phyloP scores from a whole-genome alignment of 2,329 filamentous ascomycete species.

The Lecanicillium sp. region DNA sequence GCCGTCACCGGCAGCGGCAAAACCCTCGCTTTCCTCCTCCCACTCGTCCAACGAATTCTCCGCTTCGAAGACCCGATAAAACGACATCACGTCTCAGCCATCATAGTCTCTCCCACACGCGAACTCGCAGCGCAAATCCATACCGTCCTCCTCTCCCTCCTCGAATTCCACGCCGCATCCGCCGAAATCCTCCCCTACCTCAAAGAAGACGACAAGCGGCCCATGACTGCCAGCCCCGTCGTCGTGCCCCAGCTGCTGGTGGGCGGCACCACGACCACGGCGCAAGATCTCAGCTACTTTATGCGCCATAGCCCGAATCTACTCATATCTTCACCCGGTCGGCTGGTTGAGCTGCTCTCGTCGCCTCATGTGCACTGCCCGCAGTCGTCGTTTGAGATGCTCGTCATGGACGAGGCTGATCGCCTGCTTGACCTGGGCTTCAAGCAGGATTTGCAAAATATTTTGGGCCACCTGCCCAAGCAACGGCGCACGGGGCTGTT shows the following conservation, averaged over 20 bases:
- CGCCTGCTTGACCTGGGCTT: constrained; percentile 88
- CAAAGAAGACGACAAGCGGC: constrained; percentile 47
- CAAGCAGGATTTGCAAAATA: constrained; percentile 80
- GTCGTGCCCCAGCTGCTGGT: constrained; percentile 82
- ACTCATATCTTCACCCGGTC: constrained; percentile 82
- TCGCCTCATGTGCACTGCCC: constrained; percentile 83
- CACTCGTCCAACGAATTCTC: constrained; percentile 73
- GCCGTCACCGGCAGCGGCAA: constrained; percentile 90
- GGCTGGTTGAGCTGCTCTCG: constrained; percentile 77
- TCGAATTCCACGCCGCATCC: constrained; percentile 77
- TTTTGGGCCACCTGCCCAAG: constrained; percentile 78
- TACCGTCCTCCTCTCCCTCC: constrained; percentile 64
- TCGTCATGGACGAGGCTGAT: constrained; percentile 93
- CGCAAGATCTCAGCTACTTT: constrained; percentile 81
- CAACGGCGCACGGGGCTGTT: constrained; percentile 90
- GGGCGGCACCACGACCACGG: constrained; percentile 68
- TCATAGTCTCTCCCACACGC: constrained; percentile 83
- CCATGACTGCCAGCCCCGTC: constrained; percentile 34
- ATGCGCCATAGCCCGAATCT: constrained; percentile 79
- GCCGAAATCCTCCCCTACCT: constrained; percentile 52
- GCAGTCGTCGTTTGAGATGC: constrained; percentile 80
- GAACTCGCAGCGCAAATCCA: constrained; percentile 90
- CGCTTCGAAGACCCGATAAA: constrained; percentile 75
- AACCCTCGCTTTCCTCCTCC: constrained; percentile 78
- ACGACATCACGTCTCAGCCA: constrained; percentile 81